A percentile compares a stretch with the other conserved stretches of the same genome.
Evolutionary conservation across 169 alveolate species (phyloP).

Genomic region (Amoebophrya sp.): DNA sequence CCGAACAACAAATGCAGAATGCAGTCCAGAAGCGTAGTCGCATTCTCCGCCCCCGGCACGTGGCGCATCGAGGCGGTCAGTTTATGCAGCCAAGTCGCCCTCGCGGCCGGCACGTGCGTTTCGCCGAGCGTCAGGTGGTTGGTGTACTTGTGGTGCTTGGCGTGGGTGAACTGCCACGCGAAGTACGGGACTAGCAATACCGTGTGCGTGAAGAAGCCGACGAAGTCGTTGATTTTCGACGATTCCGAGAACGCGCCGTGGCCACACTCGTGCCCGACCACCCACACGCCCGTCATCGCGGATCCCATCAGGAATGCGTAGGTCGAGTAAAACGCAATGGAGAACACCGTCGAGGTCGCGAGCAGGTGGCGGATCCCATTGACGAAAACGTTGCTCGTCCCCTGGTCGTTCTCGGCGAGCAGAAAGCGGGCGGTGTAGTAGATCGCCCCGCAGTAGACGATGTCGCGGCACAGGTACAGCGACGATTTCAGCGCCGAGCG

Average conservation of each 20-base stretch:
- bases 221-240: slow-evolving; percentile 23
- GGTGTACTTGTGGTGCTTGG: slow-evolving; percentile 39
- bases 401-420: too few species aligned
- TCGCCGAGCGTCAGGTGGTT: slow-evolving; percentile 41
- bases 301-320: slow-evolving; percentile 35
- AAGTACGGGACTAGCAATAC: slow-evolving; percentile 39
- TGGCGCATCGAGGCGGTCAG: neutral
- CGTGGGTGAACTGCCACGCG: slow-evolving; percentile 43
- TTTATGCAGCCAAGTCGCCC: neutral
- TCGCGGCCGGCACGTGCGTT: slow-evolving; percentile 35
- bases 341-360: too few species aligned
- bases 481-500: too few species aligned
- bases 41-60: slow-evolving; percentile 22
- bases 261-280: slow-evolving; percentile 46
- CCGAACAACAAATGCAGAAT: slow-evolving; percentile 30
- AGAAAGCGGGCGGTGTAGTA: neutral
- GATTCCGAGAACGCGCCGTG: slow-evolving; percentile 37
- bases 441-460: neutral
- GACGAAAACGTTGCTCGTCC: too few species aligned
- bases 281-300: slow-evolving; percentile 39
- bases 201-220: slow-evolving; percentile 39
- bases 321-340: neutral
- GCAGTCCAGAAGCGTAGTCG: slow-evolving; percentile 21
- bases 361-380: too few species aligned
- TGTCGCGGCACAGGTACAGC: too few species aligned